A percentile compares a stretch with the other conserved stretches of the same genome.
These are phyloP conservation scores for Epichloe aotearoae DNA, from an alignment of 2,329 filamentous ascomycete species.

Conservation along the genomic window DNA sequence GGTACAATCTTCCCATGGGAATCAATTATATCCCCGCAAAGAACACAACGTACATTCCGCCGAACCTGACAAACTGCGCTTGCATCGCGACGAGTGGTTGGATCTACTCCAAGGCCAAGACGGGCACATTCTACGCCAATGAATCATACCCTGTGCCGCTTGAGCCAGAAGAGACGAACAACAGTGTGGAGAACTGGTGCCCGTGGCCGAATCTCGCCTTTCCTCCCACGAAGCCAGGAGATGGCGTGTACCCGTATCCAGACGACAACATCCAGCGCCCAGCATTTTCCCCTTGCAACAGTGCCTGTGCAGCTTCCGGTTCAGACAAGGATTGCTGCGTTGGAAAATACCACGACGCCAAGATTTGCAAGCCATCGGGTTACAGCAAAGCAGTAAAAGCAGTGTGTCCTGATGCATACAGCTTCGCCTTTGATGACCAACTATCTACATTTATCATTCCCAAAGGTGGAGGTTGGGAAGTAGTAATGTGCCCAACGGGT, in stretches of 20 bases:
- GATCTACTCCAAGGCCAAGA: slow-evolving; percentile 40
- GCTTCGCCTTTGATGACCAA: slow-evolving; percentile 52
- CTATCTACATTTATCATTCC: slow-evolving; percentile 49
- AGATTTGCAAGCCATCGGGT: slow-evolving; percentile 49
- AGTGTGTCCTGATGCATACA: slow-evolving; percentile 76
- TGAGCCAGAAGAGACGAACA: slow-evolving; percentile 44
- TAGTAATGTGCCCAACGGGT: slow-evolving; percentile 60
- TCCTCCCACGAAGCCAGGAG: slow-evolving; percentile 54
- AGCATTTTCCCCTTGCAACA: slow-evolving; percentile 64
- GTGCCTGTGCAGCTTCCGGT: slow-evolving; percentile 59
- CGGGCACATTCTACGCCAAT: slow-evolving; percentile 49
- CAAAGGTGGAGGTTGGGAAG: slow-evolving; percentile 60
- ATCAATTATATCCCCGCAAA: slow-evolving; percentile 46
- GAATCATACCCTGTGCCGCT: slow-evolving; percentile 53
- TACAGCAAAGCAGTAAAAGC: slow-evolving; percentile 60
- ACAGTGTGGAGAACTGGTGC: slow-evolving; percentile 55
- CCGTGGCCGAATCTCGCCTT: slow-evolving; percentile 64
- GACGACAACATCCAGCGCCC: slow-evolving; percentile 60
- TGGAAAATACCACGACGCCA: slow-evolving; percentile 50
- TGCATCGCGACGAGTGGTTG: slow-evolving; percentile 60
- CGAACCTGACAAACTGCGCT: slow-evolving; percentile 62
- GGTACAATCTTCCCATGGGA: slow-evolving; percentile 66
- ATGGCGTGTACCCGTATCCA: slow-evolving; percentile 69
- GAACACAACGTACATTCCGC: slow-evolving; percentile 54
- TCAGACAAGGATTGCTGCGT: slow-evolving; percentile 61